phyloP scores from a whole-genome alignment of 768 basidiomycete genomes.

The Trametes villosa region DNA sequence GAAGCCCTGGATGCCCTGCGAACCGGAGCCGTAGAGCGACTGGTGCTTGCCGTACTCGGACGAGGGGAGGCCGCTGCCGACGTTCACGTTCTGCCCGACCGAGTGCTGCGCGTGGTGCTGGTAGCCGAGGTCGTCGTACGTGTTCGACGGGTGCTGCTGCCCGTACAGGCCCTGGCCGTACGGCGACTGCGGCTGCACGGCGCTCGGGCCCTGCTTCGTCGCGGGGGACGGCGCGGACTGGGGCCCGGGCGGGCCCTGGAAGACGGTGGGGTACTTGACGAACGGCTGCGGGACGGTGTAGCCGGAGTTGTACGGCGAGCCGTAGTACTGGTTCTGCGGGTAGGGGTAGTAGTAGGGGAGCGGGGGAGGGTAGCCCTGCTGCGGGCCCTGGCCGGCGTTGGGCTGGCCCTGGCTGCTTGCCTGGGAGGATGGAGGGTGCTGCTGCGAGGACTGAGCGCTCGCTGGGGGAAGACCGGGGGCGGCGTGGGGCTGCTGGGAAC shows the following conservation, averaged over 20 bases:
- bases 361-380: slow-evolving; percentile 67
- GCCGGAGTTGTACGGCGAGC: slow-evolving; percentile 65
- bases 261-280: slow-evolving; percentile 79
- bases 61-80: slow-evolving; percentile 43
- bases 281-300: slow-evolving; percentile 67
- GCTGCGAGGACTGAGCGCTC: slow-evolving; percentile 57
- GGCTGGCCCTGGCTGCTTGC: slow-evolving; percentile 59
- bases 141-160: slow-evolving; percentile 56
- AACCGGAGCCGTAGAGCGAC: slow-evolving; percentile 49
- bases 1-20: slow-evolving; percentile 69
- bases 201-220: slow-evolving; percentile 64
- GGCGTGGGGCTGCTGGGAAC: slow-evolving; percentile 46
- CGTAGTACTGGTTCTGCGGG: slow-evolving; percentile 78
- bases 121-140: slow-evolving; percentile 57
- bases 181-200: slow-evolving; percentile 59
- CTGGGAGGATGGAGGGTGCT: slow-evolving; percentile 53
- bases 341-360: slow-evolving; percentile 64
- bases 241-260: slow-evolving; percentile 73
- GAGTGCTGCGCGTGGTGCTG: slow-evolving; percentile 64
- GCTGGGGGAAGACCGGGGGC: slow-evolving; percentile 56
- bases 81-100: slow-evolving; percentile 43
- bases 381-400: slow-evolving; percentile 62
- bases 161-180: slow-evolving; percentile 69
- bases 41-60: slow-evolving; percentile 51
- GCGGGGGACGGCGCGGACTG: slow-evolving; percentile 67